Evolutionary conservation across 805 yeast genomes (phyloP), one percentile per base, ranked within the genome.

Genomic region (Cyberlindnera sargentensis): DNA sequence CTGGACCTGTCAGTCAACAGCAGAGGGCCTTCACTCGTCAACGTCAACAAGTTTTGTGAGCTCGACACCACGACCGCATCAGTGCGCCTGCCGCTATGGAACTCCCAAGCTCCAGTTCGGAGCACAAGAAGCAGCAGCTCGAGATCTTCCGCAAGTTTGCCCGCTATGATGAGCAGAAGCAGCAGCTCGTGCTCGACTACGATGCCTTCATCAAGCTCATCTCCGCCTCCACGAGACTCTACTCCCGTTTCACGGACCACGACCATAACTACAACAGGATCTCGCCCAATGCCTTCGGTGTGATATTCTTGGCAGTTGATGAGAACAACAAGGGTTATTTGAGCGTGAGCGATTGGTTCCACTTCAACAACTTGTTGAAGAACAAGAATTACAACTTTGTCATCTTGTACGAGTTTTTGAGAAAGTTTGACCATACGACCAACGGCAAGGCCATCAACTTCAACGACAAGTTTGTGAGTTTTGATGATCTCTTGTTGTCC

Each of bases 221-320:
- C 6, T 58, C 71, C 0, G 59, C 50, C 6, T 50, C 53, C 7
- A 47, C 51, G 23, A 47, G 42, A 34, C 48, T 50, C 11, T 50
- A 50, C 38, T 32, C 49, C 37, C 46, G 46, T 34, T 47, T 45
- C 42, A 50, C 53, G 1, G 53, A 50, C 35, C 53, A 50, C 33
- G 49, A 62, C 0, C 65, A 58, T 40, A 73, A 74, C 56, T 71
- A 75, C 52, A 72, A 73, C 49, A 71, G 71, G 51, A 71, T 80
- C 41, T 72, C 80, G 11, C 66, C 76, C 9, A 71, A 78, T 49
- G 73, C 84, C 4, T 78, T 78, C 61, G 84, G 84, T 5, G 72
- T 90, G 47, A 78, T 91, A 39, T 91, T 84, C 59, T 70, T 84
- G 44, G 79, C 88, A 27, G 87, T 95, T 11, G 98, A 91, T 65